Conservation (phyloP, 495 filamentous ascomycete genomes). For the Aspergillus mulundensis region DNA sequence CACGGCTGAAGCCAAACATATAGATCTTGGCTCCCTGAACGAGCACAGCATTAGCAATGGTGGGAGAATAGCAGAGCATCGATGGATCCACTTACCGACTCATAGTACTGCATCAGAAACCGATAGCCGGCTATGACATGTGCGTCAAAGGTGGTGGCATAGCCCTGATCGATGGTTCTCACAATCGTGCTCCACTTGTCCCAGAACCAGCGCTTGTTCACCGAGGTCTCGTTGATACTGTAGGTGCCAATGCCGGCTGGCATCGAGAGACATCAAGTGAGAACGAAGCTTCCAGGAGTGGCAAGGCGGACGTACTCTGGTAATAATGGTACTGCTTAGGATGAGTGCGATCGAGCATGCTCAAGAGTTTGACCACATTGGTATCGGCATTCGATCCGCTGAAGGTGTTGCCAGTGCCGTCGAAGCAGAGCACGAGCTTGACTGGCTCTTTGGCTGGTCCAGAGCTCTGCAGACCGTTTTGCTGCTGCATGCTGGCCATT, state of each 20-base stretch:
- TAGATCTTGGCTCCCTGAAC: slow-evolving; percentile 66
- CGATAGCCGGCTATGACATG: slow-evolving; percentile 78
- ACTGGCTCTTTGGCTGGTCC: background rate
- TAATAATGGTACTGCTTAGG: slow-evolving; percentile 16
- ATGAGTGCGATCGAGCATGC: slow-evolving; percentile 27
- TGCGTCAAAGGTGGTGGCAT: slow-evolving; percentile 69
- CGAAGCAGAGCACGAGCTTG: slow-evolving; percentile 38
- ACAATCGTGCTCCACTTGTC: background rate
- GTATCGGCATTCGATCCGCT: slow-evolving; percentile 34
- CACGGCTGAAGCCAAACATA: slow-evolving; percentile 81
- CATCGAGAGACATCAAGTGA: too few relatives aligned
- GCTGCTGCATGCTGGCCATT: too few relatives aligned
- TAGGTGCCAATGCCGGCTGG: slow-evolving; percentile 4
- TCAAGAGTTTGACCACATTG: slow-evolving; percentile 42
- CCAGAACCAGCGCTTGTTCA: background rate
- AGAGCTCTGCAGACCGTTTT: background rate
- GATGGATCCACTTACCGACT: background rate
- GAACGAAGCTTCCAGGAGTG: too few relatives aligned
- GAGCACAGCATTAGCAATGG: background rate
- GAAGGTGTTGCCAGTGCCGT: slow-evolving; percentile 44
- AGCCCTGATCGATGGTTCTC: slow-evolving; percentile 57
- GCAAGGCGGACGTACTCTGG: slow-evolving; percentile 45
- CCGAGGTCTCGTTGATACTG: background rate
- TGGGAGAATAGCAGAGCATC: background rate
- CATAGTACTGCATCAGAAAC: slow-evolving; percentile 61